Evolutionary conservation across 2,329 filamentous ascomycete species (phyloP), one percentile per base, ranked within the genome.

Genomic region (Colletotrichum liriopes): DNA sequence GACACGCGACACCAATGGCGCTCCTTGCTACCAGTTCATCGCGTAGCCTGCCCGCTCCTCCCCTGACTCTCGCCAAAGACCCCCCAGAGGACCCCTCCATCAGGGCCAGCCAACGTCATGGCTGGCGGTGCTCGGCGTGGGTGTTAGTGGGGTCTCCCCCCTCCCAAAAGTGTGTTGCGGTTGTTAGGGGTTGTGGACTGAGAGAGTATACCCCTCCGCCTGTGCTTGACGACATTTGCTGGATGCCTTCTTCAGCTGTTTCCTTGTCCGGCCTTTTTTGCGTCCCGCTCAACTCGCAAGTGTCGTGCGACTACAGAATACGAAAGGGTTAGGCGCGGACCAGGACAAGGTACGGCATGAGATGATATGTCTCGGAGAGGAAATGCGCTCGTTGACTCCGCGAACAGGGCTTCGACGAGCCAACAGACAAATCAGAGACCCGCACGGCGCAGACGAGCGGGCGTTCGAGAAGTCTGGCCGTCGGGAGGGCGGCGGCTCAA

Each of bases 351-450:
- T 16, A 45, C 65, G 41, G 26, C 29, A 52, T 29, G 45, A 56
- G 37, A 64, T 69, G 60, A 54, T 52, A 20, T 69, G 47, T 72
- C 39, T 55, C 52, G 43, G 60, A 56, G 70, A 54, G 70, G 60
- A 64, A 70, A 64, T 49, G 60, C 47, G 47, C 62, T 65, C 54
- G 52, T 65, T 35, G 70, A 43, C 52, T 61, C 52, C 59, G 70
- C 32, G 54, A 69, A 69, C 69, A 69, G 51, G 69, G 69, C 69
- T 60, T 69, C 59, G 47, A 37, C 45, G 60, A 52, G 35, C 62
- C 60, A 71, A 73, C 58, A 71, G 72, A 54, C 73, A 74, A 72
- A 74, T 74, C 63, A 69, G 61, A 74, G 67, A 51, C 45, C 56
- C 55, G 66, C 56, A 66, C 64, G 23, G 60, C 68, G 73, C 73